Conservation (phyloP, 2,329 filamentous ascomycete genomes). For the Epichloe sylvatica region DNA sequence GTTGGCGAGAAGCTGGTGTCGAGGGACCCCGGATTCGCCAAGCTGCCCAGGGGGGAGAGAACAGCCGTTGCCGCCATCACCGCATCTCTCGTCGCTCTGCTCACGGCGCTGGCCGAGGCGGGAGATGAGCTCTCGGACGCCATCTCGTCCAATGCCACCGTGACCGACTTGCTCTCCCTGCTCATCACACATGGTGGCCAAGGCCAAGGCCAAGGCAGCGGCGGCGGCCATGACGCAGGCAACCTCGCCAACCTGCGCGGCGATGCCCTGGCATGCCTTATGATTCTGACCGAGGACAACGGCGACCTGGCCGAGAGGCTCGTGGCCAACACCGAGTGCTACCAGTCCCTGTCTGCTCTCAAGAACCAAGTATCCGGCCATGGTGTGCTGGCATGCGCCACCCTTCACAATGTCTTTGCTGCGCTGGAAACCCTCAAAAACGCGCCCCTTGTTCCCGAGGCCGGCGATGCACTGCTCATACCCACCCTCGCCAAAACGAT, state of each 20-base stretch:
- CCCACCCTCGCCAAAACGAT: conserved; percentile 23
- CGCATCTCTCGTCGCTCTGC: conserved; percentile 37
- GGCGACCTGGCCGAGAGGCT: conserved; percentile 36
- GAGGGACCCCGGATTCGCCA: conserved; percentile 28
- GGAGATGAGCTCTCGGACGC: conserved; percentile 46
- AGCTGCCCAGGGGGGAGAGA: conserved; percentile 40
- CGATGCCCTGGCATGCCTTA: conserved; percentile 40
- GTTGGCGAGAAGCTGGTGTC: conserved; percentile 31
- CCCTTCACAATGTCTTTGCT: conserved; percentile 49
- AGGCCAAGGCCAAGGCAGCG: conserved; percentile 16
- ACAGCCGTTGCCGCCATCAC: conserved; percentile 39
- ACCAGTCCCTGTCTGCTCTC: conserved; percentile 35
- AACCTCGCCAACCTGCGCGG: conserved; percentile 27
- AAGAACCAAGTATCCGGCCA: conserved; percentile 33
- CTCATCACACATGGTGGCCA: conserved; percentile 33
- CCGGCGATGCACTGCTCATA: conserved; percentile 22
- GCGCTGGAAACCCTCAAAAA: conserved; percentile 18
- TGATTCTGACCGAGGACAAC: conserved; percentile 48
- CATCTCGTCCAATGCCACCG: conserved; percentile 33
- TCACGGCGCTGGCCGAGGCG: conserved; percentile 42
- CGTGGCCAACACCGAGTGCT: conserved; percentile 31
- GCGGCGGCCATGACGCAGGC: conserved; percentile 27
- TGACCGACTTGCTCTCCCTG: conserved; percentile 41
- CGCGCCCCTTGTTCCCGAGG: conserved; percentile 13
- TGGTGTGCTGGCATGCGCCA: conserved; percentile 43